Base-by-base conservation (phyloP, 768 basidiomycete species). In the Dendrothele bispora region DNA sequence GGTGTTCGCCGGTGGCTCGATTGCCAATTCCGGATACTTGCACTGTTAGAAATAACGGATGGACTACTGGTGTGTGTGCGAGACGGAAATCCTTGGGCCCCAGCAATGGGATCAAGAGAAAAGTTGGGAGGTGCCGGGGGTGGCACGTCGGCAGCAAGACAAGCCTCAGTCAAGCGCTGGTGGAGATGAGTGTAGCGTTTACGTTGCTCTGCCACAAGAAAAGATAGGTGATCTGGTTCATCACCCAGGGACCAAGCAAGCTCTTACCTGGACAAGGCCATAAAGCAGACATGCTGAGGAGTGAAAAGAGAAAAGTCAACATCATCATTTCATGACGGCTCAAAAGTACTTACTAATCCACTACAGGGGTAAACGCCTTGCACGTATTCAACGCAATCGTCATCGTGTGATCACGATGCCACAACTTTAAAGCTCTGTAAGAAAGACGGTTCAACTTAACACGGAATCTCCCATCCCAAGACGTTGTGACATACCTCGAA, bases 211-310 rank as follows among this genome's bases (percentile, higher is more conserved):
- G 46, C n/a, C n/a, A n/a, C 34, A 46, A 46, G 24, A 36, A 49
- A 48, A 28, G 35, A 62, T n/a, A n/a, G n/a, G n/a, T n/a, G n/a
- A n/a, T n/a, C n/a, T n/a, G n/a, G n/a, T n/a, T n/a, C n/a, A n/a
- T n/a, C n/a, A n/a, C n/a, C n/a, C n/a, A n/a, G n/a, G n/a, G n/a
- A n/a, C n/a, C n/a, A n/a, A n/a, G n/a, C n/a, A n/a, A n/a, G n/a
- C n/a, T n/a, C 69, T 55, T 56, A 85, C 84, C 79, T 46, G 68
- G 58, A 59, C 83, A 86, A 0, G 86, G 85, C 83, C 84, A 86
- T 37, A 86, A 55, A 5, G 72, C 69, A 39, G 77, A 76, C 50
- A 86, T 61, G 61, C 74, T 74, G n/a, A n/a, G n/a, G n/a, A n/a
- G n/a, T n/a, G n/a, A n/a, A 30, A 40, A 35, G 35, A 34, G 41